Base-by-base conservation (phyloP, 2,329 filamentous ascomycete genomes). In the Plenodomus lindquistii region DNA sequence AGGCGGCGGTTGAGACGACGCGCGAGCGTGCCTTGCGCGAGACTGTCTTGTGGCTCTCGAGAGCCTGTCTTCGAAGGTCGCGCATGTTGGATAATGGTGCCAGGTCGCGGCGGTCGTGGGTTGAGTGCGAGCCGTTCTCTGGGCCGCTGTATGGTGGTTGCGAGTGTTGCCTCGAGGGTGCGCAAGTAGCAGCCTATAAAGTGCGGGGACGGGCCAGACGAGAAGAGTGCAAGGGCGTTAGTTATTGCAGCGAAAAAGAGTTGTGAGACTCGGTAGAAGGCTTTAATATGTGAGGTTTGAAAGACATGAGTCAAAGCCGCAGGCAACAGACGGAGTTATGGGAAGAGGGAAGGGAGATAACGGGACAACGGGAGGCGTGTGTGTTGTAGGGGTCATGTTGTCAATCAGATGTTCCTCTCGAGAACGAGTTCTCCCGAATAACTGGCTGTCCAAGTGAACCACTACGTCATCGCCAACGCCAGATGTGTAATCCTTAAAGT, bases 11-110 rank as follows among this genome's bases (percentile, higher is more conserved):
- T 15, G 83, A 84, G 37, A 75, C 77, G 48, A 79, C 77, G 50
- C 77, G 77, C 18, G 81, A 81, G 52, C 79, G 80, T 18, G 85
- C 85, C 71, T 89, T 90, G 62, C 80, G 81, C 39, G 87, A 90
- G 27, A 84, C 74, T 15, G 86, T 91, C 76, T 91, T 91, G 67
- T 83, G 82, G 74, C 83, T 85, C 73, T 87, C 85, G 49, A 89
- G 82, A 42, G 84, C 86, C 71, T 87, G 86, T 66, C 87, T 85
- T 60, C 85, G 73, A 40, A 79, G 72, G 46, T 87, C 84, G 65
- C 81, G 83, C 84, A 87, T 87, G 38, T 44, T 62, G 53, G 13
- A 4, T 15, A 10, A 37, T 9, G 37, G 38, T 37, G 22, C 40
- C 46, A 36, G 37, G 37, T 40, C 46, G 40, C 22, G 46, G 21